Base-by-base conservation (phyloP, 306 rosid species). In the Malus orientalis region DNA sequence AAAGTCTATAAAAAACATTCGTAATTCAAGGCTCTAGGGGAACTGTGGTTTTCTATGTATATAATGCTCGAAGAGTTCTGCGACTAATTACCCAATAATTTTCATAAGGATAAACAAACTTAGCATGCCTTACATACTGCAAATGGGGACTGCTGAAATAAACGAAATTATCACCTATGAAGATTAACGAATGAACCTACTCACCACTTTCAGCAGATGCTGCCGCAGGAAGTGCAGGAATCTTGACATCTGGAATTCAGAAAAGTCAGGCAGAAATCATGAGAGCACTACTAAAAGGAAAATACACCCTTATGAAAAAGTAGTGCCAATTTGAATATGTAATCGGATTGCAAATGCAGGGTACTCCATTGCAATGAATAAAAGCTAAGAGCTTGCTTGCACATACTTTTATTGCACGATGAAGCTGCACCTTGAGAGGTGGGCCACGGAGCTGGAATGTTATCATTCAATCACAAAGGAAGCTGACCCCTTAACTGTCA, bases 171-270 rank as follows among this genome's bases (percentile, higher is more conserved):
- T 54, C 58, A 59, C 19, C 1, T 19, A 73, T 8, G 6, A 32
- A 36, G 70, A 25, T 60, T 25, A 13, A 23, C 4, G 23, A 33
- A 63, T 38, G 54, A 44, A 72, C 22, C 19, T 63, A 23, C 78
- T 83, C 87, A 95, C 99, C 84, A 49, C n/a, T 88, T 84, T 89
- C 90, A 75, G 88, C 81, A 54, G 92, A 83, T 75, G 99, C 93
- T 68, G 96, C 99, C 0, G 97, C 99, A 67, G 99, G 99, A 83
- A 95, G 99, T 30, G 99, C 97, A 61, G 99, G 99, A 76, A 95
- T 92, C 84, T 87, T 92, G 82, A 92, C 85, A 78, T 90, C 93
- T 92, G 96, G 81, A 82, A 77, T 79, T 38, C 12, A 81, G 68
- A 73, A 30, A 79, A 30, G 62, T 72, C 57, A 60, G 67, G 75